Percentiles rank a stretch among this genome's conserved stretches.
Conservation (phyloP, 2,329 filamentous ascomycete genomes). For the Aspergillus chevalieri region DNA sequence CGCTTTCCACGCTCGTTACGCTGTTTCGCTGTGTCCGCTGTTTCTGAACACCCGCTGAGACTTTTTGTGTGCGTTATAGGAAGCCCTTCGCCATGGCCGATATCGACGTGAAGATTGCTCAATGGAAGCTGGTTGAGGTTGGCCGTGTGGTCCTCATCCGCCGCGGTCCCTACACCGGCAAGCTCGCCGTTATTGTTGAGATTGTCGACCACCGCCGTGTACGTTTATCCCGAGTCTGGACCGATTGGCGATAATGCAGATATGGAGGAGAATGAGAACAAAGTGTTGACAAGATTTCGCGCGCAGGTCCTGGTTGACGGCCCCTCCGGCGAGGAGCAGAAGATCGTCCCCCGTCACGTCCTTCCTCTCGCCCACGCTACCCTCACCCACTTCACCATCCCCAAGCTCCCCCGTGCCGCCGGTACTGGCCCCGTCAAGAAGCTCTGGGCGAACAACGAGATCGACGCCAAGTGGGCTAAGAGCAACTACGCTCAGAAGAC, state of each 20-base stretch:
- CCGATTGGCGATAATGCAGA: slow-evolving; percentile 6
- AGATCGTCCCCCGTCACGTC: slow-evolving; percentile 80
- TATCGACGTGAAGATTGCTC: slow-evolving; percentile 72
- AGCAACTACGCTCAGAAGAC: slow-evolving; percentile 93
- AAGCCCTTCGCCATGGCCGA: slow-evolving; percentile 69
- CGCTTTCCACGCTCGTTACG: background rate
- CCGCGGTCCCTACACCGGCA: slow-evolving; percentile 72
- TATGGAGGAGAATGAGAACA: slow-evolving; percentile 3
- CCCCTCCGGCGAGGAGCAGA: slow-evolving; percentile 72
- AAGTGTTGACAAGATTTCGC: slow-evolving; percentile 1
- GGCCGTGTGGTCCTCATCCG: slow-evolving; percentile 94
- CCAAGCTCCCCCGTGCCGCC: slow-evolving; percentile 76
- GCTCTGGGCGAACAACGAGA: slow-evolving; percentile 83
- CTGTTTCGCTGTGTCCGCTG: background rate
- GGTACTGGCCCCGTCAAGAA: slow-evolving; percentile 78
- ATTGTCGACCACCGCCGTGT: slow-evolving; percentile 99
- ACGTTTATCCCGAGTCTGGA: slow-evolving; percentile 49
- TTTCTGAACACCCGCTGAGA: slow-evolving; percentile 18
- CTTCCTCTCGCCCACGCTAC: slow-evolving; percentile 75
- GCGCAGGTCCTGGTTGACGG: slow-evolving; percentile 89
- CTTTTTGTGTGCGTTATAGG: slow-evolving; percentile 32
- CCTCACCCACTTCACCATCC: slow-evolving; percentile 82
- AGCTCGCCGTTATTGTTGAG: slow-evolving; percentile 91
- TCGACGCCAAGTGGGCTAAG: slow-evolving; percentile 89
- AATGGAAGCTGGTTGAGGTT: slow-evolving; percentile 96